Evolutionary conservation across 2,329 filamentous ascomycete genomes (phyloP).

Genomic region (Diaporthe sp.): DNA sequence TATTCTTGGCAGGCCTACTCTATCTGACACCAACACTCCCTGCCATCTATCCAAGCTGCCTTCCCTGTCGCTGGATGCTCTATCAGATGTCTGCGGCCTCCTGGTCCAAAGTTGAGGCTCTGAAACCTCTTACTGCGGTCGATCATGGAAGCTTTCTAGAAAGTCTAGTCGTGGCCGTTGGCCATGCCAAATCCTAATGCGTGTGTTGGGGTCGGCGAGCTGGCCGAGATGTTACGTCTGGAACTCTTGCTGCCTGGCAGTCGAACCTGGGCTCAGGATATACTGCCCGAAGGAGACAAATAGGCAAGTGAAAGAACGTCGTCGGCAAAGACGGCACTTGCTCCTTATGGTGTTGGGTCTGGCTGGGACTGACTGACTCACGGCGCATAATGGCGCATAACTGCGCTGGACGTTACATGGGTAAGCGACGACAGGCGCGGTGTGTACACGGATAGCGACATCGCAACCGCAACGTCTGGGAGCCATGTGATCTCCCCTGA

Average conservation of each 20-base stretch:
- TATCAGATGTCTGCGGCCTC: neutral
- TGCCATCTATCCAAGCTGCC: neutral
- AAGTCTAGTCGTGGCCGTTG: slow-evolving; percentile 12
- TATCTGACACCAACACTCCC: slow-evolving; percentile 1
- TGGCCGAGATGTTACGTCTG: slow-evolving; percentile 1
- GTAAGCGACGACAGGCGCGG: slow-evolving; percentile 21
- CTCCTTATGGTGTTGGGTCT: neutral
- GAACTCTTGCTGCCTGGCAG: neutral
- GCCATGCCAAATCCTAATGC: neutral
- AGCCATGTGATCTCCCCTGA: slow-evolving; percentile 11
- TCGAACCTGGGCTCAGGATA: neutral
- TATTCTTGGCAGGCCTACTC: slow-evolving; percentile 25
- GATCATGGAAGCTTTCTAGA: slow-evolving; percentile 30
- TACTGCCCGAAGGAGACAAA: neutral
- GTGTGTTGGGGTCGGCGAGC: neutral
- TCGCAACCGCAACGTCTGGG: neutral
- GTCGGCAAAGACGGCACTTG: neutral
- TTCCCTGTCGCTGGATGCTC: slow-evolving; percentile 9
- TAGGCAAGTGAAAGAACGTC: neutral
- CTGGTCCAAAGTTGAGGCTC: slow-evolving; percentile 9
- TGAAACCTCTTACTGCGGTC: slow-evolving; percentile 9
- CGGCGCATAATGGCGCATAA: slow-evolving; percentile 14
- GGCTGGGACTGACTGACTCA: slow-evolving; percentile 2
- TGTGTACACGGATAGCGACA: neutral
- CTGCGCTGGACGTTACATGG: neutral